Evolutionary conservation across 2,329 filamentous ascomycete genomes (phyloP), one percentile per base, ranked within the genome.

Genomic region (Diaporthe amygdali): DNA sequence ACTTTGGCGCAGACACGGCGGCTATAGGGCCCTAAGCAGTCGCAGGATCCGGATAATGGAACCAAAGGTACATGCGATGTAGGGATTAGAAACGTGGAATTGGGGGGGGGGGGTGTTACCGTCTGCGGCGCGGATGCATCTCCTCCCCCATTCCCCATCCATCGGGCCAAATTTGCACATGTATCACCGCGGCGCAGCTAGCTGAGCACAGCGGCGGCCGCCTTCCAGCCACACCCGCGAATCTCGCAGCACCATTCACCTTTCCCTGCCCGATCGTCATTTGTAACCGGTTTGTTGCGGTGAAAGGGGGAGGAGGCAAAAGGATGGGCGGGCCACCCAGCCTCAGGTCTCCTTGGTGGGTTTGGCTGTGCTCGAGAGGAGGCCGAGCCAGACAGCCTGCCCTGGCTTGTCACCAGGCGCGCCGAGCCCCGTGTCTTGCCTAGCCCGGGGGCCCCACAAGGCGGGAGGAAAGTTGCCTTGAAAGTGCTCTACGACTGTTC

Each of bases 1-100:
- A 25, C 59, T 64, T 64, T 14, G 59, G 59, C 59, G 59, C 41
- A 64, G 30, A 49, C 59, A 44, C 59, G 41, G 27, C 59, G 41
- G 41, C 27, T 27, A 30, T 20, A 17, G 34, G 41, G n/a, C 10
- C 14, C 17, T n/a, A 44, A 37, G 4, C 27, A 59, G 37, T 44
- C 55, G 55, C 30, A 61, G 55, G 55, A 61, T 61, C 9, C 27
- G 25, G 37, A 20, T 22, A 59, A 41, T 41, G 37, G 34, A 14
- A n/a, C 14, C 27, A 27, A 9, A 25, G 25, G 32, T 8, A 34
- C 22, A 27, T 61, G 37, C 44, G 39, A 41, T 30, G 30, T 44
- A 64, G 30, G 59, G 44, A 49, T 46, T 25, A 22, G 17, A 20
- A 47, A 3, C 25, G 56, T 25, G 51, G n/a, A 34, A n/a, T 37